phyloP scores from a whole-genome alignment of 1,139 yeast genomes.

The Wickerhamiella infanticola region DNA sequence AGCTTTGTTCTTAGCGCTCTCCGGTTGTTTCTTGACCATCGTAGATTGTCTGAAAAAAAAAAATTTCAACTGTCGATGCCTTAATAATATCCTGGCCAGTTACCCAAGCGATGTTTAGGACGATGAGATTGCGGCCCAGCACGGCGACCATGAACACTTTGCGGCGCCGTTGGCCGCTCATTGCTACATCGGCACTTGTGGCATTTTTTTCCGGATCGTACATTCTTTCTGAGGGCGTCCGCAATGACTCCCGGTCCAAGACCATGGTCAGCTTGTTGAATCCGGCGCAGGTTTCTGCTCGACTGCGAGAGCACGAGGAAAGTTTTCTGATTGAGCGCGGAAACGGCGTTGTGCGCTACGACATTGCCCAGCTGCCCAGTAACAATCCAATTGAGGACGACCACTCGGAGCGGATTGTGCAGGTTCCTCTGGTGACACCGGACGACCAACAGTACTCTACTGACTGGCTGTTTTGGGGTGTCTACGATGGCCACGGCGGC shows the following conservation, averaged over 20 bases:
- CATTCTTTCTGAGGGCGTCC: neutral
- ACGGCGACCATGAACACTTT: neutral
- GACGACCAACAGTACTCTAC: conserved; percentile 29
- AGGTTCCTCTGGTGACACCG: conserved; percentile 44
- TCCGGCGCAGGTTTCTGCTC: conserved; percentile 59
- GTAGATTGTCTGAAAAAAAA: neutral
- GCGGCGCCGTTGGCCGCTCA: conserved; percentile 6
- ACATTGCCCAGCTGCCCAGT: conserved; percentile 76
- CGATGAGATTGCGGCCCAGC: neutral
- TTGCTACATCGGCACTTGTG: conserved; percentile 6
- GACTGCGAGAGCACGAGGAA: conserved; percentile 62
- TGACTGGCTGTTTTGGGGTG: conserved; percentile 92
- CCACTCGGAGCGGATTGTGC: conserved; percentile 71
- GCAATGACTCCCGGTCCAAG: conserved; percentile 6
- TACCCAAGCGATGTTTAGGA: neutral
- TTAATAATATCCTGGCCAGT: neutral
- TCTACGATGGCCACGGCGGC: conserved; percentile 96
- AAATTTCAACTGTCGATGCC: neutral
- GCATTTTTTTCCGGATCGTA: conserved; percentile 3
- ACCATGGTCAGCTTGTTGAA: conserved; percentile 25
- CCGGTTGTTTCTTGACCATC: conserved; percentile 51
- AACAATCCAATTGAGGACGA: conserved; percentile 94
- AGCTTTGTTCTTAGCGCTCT: conserved; percentile 43
- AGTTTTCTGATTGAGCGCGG: conserved; percentile 69
- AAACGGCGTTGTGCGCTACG: conserved; percentile 85